Percentiles rank a stretch among this genome's conserved stretches.
These are phyloP conservation scores for Leccinum broughii DNA, from an alignment of 768 basidiomycete genomes.

Conservation along the genomic window DNA sequence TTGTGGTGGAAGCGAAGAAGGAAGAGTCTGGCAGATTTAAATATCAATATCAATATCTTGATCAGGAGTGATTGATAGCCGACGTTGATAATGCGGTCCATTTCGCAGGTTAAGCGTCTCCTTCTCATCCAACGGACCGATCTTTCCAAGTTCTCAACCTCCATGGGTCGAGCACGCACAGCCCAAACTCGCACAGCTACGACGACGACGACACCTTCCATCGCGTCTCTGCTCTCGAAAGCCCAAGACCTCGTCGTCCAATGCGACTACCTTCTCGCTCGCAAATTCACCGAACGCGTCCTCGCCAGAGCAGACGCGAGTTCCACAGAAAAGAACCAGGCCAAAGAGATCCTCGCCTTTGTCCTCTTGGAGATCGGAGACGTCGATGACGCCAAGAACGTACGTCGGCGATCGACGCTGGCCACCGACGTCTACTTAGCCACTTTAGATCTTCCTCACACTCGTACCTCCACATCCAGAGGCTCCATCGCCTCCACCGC, in stretches of 20 bases:
- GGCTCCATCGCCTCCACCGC: slow-evolving; percentile 58
- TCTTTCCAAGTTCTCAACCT: no score
- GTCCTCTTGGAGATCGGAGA: slow-evolving; percentile 79
- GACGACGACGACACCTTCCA: slow-evolving; percentile 40
- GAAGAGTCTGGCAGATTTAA: not conserved
- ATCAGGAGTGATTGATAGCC: not conserved
- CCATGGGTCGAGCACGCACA: slow-evolving; percentile 57
- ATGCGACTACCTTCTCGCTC: slow-evolving; percentile 82
- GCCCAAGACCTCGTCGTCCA: slow-evolving; percentile 79
- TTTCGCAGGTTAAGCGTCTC: no score
- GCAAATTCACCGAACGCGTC: slow-evolving; percentile 67
- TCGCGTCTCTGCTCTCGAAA: slow-evolving; percentile 65
- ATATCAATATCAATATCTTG: not conserved
- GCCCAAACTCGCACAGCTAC: slow-evolving; percentile 35
- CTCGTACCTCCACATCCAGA: slow-evolving; percentile 49
- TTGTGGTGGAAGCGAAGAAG: not conserved
- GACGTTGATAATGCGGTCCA: not conserved
- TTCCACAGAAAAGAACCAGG: slow-evolving; percentile 56
- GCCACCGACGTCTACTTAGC: not conserved
- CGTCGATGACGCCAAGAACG: slow-evolving; percentile 66
- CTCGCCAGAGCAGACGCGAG: slow-evolving; percentile 53
- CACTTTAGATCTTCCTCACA: slow-evolving; percentile 59
- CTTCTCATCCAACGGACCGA: not conserved
- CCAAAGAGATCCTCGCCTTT: slow-evolving; percentile 80
- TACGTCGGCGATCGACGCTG: slow-evolving; percentile 34